Conservation (phyloP, 306 rosid species). For the Gynostemma pentaphyllum region DNA sequence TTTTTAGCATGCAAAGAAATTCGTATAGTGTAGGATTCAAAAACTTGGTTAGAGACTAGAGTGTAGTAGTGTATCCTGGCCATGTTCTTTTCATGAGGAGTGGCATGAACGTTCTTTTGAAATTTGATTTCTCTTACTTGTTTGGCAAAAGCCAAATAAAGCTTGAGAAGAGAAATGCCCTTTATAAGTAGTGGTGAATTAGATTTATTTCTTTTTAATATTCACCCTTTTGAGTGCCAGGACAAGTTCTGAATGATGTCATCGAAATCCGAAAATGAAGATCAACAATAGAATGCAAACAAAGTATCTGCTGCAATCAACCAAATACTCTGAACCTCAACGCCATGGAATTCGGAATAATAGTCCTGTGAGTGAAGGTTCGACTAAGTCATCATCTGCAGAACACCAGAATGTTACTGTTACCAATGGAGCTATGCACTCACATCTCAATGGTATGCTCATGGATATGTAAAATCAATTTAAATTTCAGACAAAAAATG, state of each 20-base stretch:
- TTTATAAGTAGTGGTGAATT: no score
- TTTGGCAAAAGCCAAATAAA: no score
- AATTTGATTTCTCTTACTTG: no score
- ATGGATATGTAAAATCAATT: conserved; percentile 12
- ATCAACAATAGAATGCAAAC: conserved; percentile 21
- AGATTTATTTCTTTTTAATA: not conserved
- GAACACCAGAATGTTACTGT: conserved; percentile 29
- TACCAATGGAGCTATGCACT: conserved; percentile 20
- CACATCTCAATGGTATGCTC: conserved; percentile 21
- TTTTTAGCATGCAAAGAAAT: not conserved
- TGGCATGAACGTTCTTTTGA: no score
- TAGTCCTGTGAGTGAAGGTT: conserved; percentile 16
- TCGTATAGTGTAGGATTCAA: not conserved
- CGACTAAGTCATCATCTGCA: conserved; percentile 26
- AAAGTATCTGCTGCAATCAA: conserved; percentile 29
- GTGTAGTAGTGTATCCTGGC: not conserved
- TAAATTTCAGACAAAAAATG: no score
- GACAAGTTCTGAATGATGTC: conserved; percentile 48
- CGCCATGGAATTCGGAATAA: conserved; percentile 36
- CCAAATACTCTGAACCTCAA: conserved; percentile 45
- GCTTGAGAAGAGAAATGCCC: no score
- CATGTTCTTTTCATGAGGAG: no score
- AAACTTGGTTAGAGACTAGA: not conserved
- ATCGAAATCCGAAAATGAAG: conserved; percentile 43
- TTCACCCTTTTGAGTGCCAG: not conserved